Evolutionary conservation across 768 basidiomycete genomes (phyloP).

Genomic region (Amanita exitialis): DNA sequence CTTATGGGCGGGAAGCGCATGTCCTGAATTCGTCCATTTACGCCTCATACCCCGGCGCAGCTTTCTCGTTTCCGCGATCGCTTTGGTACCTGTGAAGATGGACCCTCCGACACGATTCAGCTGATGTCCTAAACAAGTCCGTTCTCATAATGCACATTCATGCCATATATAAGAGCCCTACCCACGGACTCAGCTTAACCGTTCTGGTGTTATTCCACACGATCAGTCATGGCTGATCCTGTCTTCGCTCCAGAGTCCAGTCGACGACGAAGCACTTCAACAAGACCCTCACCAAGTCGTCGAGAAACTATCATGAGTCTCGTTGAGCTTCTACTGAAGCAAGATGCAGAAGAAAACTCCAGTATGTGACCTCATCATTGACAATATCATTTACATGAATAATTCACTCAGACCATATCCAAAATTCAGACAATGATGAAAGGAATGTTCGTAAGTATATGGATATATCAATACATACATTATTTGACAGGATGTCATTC

Average conservation of each 20-base stretch:
- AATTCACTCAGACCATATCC: conserved; percentile 20
- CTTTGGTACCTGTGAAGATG: not conserved
- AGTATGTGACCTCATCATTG: conserved; percentile 16
- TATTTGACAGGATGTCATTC: not conserved
- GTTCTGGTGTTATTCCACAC: not conserved
- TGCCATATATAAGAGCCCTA: not conserved
- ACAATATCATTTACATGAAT: not conserved
- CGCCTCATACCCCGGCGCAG: not conserved
- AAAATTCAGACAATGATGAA: conserved; percentile 48
- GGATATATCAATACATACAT: conserved; percentile 1
- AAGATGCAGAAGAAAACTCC: conserved; percentile 20
- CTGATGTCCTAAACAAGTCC: not conserved
- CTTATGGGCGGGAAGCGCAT: conserved; percentile 3
- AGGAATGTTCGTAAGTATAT: conserved; percentile 51
- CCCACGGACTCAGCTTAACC: not conserved
- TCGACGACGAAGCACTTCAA: conserved; percentile 1
- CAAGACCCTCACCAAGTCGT: conserved; percentile 16
- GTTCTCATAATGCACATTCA: not conserved
- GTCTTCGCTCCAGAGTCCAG: not conserved
- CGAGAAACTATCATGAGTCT: conserved; percentile 39
- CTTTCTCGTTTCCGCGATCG: not conserved
- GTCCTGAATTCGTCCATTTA: not conserved
- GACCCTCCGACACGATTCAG: not conserved
- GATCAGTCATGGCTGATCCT: conserved; percentile 1
- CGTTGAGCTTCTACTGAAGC: conserved; percentile 38